Evolutionary conservation across 257 asterid species (phyloP), one percentile per base, ranked within the genome.

Genomic region (Fraxinus pennsylvanica): DNA sequence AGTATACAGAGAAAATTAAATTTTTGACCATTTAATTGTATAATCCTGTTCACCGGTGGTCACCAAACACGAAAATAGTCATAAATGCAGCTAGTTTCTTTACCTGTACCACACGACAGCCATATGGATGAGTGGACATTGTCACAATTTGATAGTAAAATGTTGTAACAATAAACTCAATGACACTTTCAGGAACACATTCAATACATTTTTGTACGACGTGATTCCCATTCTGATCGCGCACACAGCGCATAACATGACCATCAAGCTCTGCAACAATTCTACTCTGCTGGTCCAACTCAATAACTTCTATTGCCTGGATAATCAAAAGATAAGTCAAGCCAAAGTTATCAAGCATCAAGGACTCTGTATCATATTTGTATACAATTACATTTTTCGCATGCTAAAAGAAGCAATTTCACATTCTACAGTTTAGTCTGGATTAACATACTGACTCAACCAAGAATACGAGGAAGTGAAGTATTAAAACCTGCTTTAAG

Each of bases 71-170:
- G 15, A 22, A 21, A 33, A 33, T 36, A 10, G 21, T 27, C 73
- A 73, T 6, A 73, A 8, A 81, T 33, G 65, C 35, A 75, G 71
- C 65, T 30, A 72, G 61, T 30, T 32, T 21, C 39, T 66, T 73
- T 78, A 93, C 97, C 97, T 91, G 96, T 86, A 93, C 90, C 61
- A 93, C 97, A 54, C 97, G 92, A 80, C 97, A 93, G 50, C 97
- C 97, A 82, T 91, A 93, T 13, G 97, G 96, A 86, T 91, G 97
- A 54, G 93, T 89, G 27, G 97, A 91, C 80, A 93, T 74, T 8
- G 91, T 84, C 72, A 90, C 91, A 39, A 90, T 93, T 77, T 93
- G 97, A 68, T 86, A 87, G 66, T 81, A 88, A 77, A 93, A 91
- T 33, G 92, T 86, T 21, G 88, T 76, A 38, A 91, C 81, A n/a